phyloP scores from a whole-genome alignment of 2,329 filamentous ascomycete genomes.

The Fusarium avenaceum region DNA sequence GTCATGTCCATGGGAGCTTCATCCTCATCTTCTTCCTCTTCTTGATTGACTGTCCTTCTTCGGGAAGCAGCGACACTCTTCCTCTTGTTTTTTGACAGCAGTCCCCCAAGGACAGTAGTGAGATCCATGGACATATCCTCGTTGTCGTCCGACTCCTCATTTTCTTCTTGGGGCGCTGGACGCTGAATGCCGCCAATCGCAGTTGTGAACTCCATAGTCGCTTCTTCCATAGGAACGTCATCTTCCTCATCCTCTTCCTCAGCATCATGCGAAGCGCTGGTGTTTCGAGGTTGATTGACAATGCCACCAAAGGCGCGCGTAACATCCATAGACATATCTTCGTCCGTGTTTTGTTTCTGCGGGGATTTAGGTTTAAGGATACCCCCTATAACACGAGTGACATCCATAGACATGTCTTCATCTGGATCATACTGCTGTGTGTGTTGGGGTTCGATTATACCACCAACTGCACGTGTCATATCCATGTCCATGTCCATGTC shows the following conservation, averaged over 20 bases:
- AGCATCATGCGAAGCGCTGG: constrained; percentile 39
- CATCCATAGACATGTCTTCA: constrained; percentile 92
- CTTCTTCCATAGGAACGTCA: constrained; percentile 59
- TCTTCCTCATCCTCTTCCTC: constrained; percentile 47
- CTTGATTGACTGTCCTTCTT: constrained; percentile 49
- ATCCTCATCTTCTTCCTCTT: constrained; percentile 50
- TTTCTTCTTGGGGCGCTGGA: constrained; percentile 50
- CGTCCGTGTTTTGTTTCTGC: constrained; percentile 60
- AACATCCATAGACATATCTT: constrained; percentile 94
- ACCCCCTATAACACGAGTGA: constrained; percentile 77
- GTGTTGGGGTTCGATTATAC: constrained; percentile 62
- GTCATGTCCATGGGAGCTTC: constrained; percentile 69
- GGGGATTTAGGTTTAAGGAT: constrained; percentile 63
- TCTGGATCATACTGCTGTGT: constrained; percentile 61
- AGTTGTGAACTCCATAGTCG: constrained; percentile 84
- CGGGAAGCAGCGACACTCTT: constrained; percentile 44
- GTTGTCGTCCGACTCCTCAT: constrained; percentile 60
- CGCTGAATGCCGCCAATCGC: constrained; percentile 78
- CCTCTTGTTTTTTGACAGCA: constrained; percentile 57
- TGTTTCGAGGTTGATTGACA: constrained; percentile 56
- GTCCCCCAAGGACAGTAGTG: constrained; percentile 73
- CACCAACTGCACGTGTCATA: constrained; percentile 67
- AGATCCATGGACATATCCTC: constrained; percentile 86
- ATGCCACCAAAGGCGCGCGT: constrained; percentile 87
- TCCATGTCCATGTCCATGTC: constrained; percentile 66